phyloP scores from a whole-genome alignment of 1,139 yeast species.

The Geotrichum klebahnii region DNA sequence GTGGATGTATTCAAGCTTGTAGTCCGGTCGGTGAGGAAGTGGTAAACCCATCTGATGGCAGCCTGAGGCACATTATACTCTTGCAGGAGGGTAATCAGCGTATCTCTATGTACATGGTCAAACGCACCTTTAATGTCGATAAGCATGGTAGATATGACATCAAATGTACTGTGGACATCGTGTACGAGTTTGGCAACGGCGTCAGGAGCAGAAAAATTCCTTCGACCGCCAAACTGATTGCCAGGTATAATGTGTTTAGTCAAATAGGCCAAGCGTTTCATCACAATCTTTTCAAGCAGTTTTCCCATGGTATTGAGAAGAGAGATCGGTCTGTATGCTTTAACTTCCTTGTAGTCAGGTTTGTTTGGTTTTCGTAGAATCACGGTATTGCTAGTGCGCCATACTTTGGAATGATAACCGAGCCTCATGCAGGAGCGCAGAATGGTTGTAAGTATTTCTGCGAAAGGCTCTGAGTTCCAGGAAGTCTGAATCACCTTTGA shows the following conservation, averaged over 20 bases:
- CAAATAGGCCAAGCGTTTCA: conserved; percentile 8
- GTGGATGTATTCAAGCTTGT: conserved; percentile 1
- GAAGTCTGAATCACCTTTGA: background rate
- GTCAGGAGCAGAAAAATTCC: conserved; percentile 20
- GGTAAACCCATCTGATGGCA: conserved; percentile 17
- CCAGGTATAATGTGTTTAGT: conserved; percentile 9
- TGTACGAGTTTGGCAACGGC: conserved; percentile 13
- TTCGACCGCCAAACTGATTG: conserved; percentile 17
- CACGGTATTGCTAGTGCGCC: conserved; percentile 3
- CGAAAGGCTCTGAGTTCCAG: background rate
- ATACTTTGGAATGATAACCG: conserved; percentile 11
- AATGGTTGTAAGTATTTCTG: background rate
- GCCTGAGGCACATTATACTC: conserved; percentile 15
- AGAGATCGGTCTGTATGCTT: conserved; percentile 20
- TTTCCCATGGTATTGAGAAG: conserved; percentile 19
- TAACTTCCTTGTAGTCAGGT: conserved; percentile 4
- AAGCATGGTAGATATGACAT: conserved; percentile 12
- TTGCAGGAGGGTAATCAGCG: conserved; percentile 14
- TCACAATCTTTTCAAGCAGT: conserved; percentile 19
- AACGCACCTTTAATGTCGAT: conserved; percentile 26
- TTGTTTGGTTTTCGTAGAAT: conserved; percentile 15
- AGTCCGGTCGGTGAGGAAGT: conserved; percentile 13
- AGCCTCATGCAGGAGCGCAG: background rate
- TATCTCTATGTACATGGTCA: conserved; percentile 22
- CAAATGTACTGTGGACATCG: background rate